Percentiles rank a stretch among this genome's conserved stretches.
Evolutionary conservation across 805 yeast species (phyloP).

Genomic region (Helenozyma rhizophorensis): DNA sequence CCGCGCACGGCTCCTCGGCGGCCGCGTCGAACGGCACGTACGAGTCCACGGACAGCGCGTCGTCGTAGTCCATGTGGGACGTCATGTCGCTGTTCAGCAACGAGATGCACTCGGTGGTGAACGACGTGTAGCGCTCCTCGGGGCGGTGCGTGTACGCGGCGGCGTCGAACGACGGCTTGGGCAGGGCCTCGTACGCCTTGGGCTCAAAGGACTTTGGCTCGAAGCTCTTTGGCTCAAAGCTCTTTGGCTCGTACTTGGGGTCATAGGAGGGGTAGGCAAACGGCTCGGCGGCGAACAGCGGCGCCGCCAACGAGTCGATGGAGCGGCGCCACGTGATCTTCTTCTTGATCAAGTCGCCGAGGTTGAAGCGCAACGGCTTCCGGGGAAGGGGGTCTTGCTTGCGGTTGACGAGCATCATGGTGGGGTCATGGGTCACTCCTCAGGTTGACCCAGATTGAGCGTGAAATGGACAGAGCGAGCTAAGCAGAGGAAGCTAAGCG

Average conservation of each 20-base stretch:
- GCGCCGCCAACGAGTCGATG: slow-evolving; percentile 9
- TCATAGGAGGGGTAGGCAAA: too few species aligned
- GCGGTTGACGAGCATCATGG: slow-evolving; percentile 13
- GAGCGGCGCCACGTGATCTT: slow-evolving; percentile 15
- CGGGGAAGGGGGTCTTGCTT: slow-evolving; percentile 9
- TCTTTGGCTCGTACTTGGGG: too few species aligned
- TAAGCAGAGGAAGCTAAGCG: background rate
- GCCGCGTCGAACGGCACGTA: slow-evolving; percentile 12
- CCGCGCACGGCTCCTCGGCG: slow-evolving; percentile 79
- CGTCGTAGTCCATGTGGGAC: slow-evolving; percentile 13
- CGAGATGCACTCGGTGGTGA: slow-evolving; percentile 34
- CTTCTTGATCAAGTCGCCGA: slow-evolving; percentile 16
- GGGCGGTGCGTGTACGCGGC: background rate
- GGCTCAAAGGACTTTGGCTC: too few species aligned
- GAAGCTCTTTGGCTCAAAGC: too few species aligned
- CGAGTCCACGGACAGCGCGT: slow-evolving; percentile 5
- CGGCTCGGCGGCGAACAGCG: too few species aligned
- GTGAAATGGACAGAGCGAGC: background rate
- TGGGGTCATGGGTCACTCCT: background rate
- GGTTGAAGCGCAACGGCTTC: slow-evolving; percentile 13
- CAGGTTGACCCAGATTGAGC: background rate
- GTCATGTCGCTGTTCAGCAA: slow-evolving; percentile 38
- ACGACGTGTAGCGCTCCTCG: slow-evolving; percentile 20
- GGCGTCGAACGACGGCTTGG: too few species aligned
- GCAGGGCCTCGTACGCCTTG: too few species aligned